Percentiles rank a stretch among this genome's conserved stretches.
phyloP scores from a whole-genome alignment of 257 asterid species.

The Solanum rostratum region DNA sequence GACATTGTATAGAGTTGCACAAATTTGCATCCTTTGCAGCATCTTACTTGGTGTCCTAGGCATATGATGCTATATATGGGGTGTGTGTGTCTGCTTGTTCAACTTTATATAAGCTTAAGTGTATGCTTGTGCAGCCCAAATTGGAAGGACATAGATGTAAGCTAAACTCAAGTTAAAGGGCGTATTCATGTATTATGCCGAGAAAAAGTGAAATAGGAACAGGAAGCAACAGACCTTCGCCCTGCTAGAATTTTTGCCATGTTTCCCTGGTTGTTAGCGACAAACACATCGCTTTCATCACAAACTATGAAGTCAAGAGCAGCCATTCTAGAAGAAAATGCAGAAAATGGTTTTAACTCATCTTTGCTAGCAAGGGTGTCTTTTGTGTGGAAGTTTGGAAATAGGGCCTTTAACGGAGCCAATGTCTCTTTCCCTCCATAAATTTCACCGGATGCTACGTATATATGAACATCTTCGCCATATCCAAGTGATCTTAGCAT shows the following conservation, averaged over 20 bases:
- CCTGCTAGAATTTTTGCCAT: slow-evolving; percentile 97
- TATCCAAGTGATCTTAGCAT: slow-evolving; percentile 92
- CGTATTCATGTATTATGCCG: neutral
- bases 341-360: slow-evolving; percentile 65
- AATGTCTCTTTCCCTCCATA: slow-evolving; percentile 85
- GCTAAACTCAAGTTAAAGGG: neutral
- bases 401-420: slow-evolving; percentile 81
- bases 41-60: neutral
- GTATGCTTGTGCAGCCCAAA: neutral
- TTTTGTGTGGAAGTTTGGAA: slow-evolving; percentile 85
- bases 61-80: neutral
- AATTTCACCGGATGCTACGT: slow-evolving; percentile 95
- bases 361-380: slow-evolving; percentile 57
- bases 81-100: neutral
- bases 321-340: slow-evolving; percentile 87
- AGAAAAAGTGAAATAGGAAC: neutral
- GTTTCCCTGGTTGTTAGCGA: slow-evolving; percentile 95
- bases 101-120: no score
- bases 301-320: slow-evolving; percentile 95
- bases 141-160: neutral
- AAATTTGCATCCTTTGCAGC: neutral
- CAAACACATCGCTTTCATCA: slow-evolving; percentile 95
- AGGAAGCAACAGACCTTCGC: slow-evolving; percentile 42
- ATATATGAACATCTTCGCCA: slow-evolving; percentile 61
- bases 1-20: neutral